Percentiles rank a stretch among this genome's conserved stretches.
Evolutionary conservation across 495 filamentous ascomycete genomes (phyloP).

Genomic region (Xylaria venustula): DNA sequence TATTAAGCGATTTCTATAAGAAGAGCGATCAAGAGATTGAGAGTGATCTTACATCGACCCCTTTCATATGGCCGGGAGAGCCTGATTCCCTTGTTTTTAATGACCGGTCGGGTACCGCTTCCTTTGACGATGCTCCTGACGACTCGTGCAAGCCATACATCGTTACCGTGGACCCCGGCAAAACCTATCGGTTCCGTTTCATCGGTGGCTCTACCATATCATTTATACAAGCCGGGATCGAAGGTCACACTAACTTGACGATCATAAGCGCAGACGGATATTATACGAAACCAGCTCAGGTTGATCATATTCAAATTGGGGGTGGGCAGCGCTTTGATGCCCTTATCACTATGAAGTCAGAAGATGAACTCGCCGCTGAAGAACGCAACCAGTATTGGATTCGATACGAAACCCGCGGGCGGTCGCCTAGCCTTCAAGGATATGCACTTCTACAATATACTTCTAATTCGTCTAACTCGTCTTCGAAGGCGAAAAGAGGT

Average conservation of each 20-base stretch:
- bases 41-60: slow-evolving; percentile 32
- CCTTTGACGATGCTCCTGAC: slow-evolving; percentile 37
- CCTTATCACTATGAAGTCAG: slow-evolving; percentile 46
- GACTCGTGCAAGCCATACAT: slow-evolving; percentile 44
- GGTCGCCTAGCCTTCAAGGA: slow-evolving; percentile 41
- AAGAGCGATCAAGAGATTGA: slow-evolving; percentile 44
- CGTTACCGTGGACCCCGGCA: slow-evolving; percentile 55
- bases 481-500: neutral
- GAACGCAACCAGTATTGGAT: slow-evolving; percentile 49
- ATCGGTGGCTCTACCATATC: slow-evolving; percentile 55
- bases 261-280: slow-evolving; percentile 58
- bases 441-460: slow-evolving; percentile 56
- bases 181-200: slow-evolving; percentile 57
- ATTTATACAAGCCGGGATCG: slow-evolving; percentile 48
- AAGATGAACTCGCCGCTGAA: slow-evolving; percentile 39
- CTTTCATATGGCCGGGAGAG: slow-evolving; percentile 49
- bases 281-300: slow-evolving; percentile 52
- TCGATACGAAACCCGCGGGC: slow-evolving; percentile 52
- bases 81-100: slow-evolving; percentile 52
- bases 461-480: slow-evolving; percentile 8
- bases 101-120: slow-evolving; percentile 24
- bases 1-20: slow-evolving; percentile 52
- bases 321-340: slow-evolving; percentile 57
- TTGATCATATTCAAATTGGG: slow-evolving; percentile 52
- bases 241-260: slow-evolving; percentile 47